These are phyloP conservation scores for Vitis hybrid DNA, from an alignment of 177 flowering plant species.

Conservation along the genomic window DNA sequence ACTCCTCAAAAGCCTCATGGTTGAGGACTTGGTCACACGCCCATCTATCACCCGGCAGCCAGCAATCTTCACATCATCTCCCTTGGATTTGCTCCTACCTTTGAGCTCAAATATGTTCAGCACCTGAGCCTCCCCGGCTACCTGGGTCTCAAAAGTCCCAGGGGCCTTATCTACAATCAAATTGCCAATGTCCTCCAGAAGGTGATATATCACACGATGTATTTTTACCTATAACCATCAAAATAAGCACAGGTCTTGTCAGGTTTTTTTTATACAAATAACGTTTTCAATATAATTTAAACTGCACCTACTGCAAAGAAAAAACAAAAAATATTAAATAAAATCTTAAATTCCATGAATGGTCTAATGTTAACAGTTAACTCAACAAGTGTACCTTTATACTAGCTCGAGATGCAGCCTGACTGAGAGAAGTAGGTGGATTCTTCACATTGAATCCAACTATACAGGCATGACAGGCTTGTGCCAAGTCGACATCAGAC, in stretches of 20 bases:
- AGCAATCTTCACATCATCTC: constrained; percentile 72
- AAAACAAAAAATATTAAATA: too few species aligned
- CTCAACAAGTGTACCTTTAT: constrained; percentile 49
- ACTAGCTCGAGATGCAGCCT: constrained; percentile 53
- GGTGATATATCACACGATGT: constrained; percentile 84
- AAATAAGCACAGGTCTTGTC: background rate
- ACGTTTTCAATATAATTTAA: too few species aligned
- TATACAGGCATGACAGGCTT: constrained; percentile 81
- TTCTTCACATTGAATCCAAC: constrained; percentile 80
- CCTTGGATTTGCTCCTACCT: constrained; percentile 75
- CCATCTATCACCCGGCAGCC: constrained; percentile 82
- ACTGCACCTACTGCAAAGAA: too few species aligned
- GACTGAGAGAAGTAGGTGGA: constrained; percentile 55
- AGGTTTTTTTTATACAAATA: too few species aligned
- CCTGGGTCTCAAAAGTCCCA: constrained; percentile 68
- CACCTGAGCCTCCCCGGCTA: constrained; percentile 84
- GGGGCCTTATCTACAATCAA: constrained; percentile 86
- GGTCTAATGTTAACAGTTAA: too few species aligned
- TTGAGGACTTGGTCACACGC: constrained; percentile 43
- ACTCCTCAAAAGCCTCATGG: constrained; percentile 76
- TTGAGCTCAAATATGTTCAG: constrained; percentile 66
- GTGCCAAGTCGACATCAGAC: constrained; percentile 82
- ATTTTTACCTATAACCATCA: constrained; percentile 43
- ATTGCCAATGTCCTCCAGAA: constrained; percentile 83
- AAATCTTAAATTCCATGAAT: background rate